phyloP scores from a whole-genome alignment of 371 early-diverging fungal genomes.

The Racocetra persica region DNA sequence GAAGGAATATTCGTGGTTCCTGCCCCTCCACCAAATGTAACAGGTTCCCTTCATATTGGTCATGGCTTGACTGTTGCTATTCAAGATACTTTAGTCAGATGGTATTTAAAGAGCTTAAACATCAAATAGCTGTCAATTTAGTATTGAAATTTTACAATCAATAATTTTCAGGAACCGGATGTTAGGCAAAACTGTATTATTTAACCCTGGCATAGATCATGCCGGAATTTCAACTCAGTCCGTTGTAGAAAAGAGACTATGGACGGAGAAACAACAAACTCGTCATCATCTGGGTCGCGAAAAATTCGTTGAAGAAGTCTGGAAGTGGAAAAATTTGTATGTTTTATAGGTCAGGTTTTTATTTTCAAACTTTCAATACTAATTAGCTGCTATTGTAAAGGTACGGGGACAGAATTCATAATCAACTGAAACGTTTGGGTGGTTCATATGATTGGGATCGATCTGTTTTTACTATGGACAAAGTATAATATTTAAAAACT shows the following conservation, averaged over 20 bases:
- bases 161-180: constrained; percentile 84
- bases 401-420: constrained; percentile 87
- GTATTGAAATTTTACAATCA: constrained; percentile 21
- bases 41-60: constrained; percentile 98
- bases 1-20: constrained; percentile 93
- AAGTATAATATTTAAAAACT: constrained; percentile 45
- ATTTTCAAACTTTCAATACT: neutral
- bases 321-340: constrained; percentile 93
- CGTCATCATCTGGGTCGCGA: constrained; percentile 97
- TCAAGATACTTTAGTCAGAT: constrained; percentile 97
- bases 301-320: constrained; percentile 89
- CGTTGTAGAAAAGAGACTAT: constrained; percentile 97
- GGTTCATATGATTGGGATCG: constrained; percentile 96
- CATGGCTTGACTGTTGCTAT: constrained; percentile 98
- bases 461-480: constrained; percentile 97
- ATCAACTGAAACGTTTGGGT: constrained; percentile 95
- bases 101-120: constrained; percentile 57
- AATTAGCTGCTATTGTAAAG: constrained; percentile 44
- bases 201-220: constrained; percentile 99
- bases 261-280: constrained; percentile 81
- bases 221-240: constrained; percentile 99
- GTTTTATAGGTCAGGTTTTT: neutral
- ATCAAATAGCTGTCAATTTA: neutral
- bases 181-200: constrained; percentile 95
- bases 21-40: constrained; percentile 99